A percentile compares a stretch with the other conserved stretches of the same genome.
Evolutionary conservation across 2,329 filamentous ascomycete genomes (phyloP).

Genomic region (Calonectria fujianensis): DNA sequence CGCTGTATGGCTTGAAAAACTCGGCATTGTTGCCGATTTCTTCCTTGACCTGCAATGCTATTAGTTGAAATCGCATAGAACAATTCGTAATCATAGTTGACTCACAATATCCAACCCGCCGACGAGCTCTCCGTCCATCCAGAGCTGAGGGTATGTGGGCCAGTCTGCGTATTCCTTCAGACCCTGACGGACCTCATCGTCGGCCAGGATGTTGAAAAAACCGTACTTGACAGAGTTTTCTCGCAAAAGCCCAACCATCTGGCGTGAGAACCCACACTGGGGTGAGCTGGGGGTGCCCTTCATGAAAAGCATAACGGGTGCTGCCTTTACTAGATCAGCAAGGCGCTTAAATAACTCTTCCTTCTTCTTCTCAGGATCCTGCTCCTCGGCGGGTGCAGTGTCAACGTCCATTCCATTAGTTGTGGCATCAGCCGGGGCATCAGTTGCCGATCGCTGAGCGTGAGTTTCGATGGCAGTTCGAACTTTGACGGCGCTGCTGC

Average conservation of each 20-base stretch:
- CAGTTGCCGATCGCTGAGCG: constrained; percentile 69
- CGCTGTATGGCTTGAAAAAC: constrained; percentile 86
- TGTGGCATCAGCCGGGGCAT: constrained; percentile 59
- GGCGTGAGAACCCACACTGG: constrained; percentile 94
- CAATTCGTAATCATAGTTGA: constrained; percentile 44
- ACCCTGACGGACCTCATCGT: constrained; percentile 97
- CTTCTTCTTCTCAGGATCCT: constrained; percentile 78
- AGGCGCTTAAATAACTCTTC: constrained; percentile 91
- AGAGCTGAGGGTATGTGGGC: constrained; percentile 98
- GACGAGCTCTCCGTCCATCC: constrained; percentile 91
- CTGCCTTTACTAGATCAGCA: constrained; percentile 91
- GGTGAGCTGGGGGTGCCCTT: constrained; percentile 93
- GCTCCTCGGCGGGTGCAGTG: constrained; percentile 65
- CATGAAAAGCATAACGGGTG: constrained; percentile 99
- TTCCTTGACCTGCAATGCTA: constrained; percentile 84
- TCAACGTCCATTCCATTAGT: constrained; percentile 62
- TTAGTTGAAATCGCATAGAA: constrained; percentile 45
- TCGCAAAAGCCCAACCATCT: constrained; percentile 89
- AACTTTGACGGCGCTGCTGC: constrained; percentile 91
- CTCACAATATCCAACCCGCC: constrained; percentile 97
- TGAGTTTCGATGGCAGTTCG: constrained; percentile 90
- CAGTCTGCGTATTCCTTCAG: constrained; percentile 98
- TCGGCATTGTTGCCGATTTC: constrained; percentile 89
- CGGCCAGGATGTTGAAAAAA: constrained; percentile 99
- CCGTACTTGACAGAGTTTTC: constrained; percentile 96